These are phyloP conservation scores for Teratosphaeria nubilosa DNA, from an alignment of 2,329 filamentous ascomycete genomes.

Conservation along the genomic window DNA sequence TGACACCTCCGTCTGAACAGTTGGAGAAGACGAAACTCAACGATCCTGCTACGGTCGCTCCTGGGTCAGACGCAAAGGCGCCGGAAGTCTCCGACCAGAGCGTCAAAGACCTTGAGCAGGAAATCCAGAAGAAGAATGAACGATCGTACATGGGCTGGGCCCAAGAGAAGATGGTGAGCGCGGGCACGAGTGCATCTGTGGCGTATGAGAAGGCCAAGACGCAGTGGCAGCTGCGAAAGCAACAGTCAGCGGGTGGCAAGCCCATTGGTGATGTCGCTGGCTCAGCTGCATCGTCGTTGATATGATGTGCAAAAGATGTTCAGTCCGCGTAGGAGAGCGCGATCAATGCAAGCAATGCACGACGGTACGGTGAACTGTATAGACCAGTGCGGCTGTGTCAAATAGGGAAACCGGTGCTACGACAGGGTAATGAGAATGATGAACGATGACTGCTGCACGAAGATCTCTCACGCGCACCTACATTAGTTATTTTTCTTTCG, in stretches of 20 bases:
- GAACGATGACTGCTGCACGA: background rate
- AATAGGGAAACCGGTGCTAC: background rate
- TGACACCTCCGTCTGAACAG: slow-evolving; percentile 5
- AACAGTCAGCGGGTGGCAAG: slow-evolving; percentile 1
- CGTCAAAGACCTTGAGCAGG: slow-evolving; percentile 27
- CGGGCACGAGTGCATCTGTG: slow-evolving; percentile 16
- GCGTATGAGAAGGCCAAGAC: slow-evolving; percentile 11
- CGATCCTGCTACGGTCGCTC: background rate
- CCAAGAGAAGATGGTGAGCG: slow-evolving; percentile 30
- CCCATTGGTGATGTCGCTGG: slow-evolving; percentile 1
- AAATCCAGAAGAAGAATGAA: slow-evolving; percentile 36
- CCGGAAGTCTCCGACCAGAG: slow-evolving; percentile 23
- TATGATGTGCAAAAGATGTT: background rate
- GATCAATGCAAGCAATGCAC: background rate
- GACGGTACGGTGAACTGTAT: background rate
- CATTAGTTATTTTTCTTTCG: too few relatives aligned
- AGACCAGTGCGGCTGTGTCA: background rate
- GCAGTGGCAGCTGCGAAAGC: slow-evolving; percentile 4
- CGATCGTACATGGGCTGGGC: slow-evolving; percentile 34
- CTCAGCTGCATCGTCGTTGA: background rate
- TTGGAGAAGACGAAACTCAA: slow-evolving; percentile 3
- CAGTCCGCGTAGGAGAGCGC: background rate
- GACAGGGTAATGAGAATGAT: background rate
- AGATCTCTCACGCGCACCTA: too few relatives aligned
- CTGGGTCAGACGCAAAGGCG: background rate